Evolutionary conservation across 805 yeast genomes (phyloP).

Genomic region (Debaryomyces hansenii): DNA sequence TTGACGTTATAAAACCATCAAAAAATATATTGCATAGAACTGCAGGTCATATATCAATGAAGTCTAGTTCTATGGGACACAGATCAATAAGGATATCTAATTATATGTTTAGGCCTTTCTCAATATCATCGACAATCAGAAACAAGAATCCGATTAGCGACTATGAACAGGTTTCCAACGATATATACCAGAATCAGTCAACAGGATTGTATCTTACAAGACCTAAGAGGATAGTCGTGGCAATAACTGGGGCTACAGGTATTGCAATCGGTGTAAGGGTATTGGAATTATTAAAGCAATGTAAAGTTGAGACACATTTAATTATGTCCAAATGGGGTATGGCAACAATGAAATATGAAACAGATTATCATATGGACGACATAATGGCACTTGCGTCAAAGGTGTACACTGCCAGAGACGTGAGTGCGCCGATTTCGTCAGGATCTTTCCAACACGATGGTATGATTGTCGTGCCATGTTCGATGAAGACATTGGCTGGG

Average conservation of each 20-base stretch:
- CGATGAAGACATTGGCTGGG: slow-evolving; percentile 26
- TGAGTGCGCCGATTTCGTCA: slow-evolving; percentile 24
- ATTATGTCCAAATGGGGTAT: slow-evolving; percentile 27
- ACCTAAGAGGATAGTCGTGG: slow-evolving; percentile 21
- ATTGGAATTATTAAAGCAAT: slow-evolving; percentile 14
- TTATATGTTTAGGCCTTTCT: no score
- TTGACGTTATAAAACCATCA: no score
- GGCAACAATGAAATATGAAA: slow-evolving; percentile 26
- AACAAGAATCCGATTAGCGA: no score
- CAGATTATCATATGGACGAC: slow-evolving; percentile 17
- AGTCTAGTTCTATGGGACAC: no score
- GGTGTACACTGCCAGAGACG: slow-evolving; percentile 19
- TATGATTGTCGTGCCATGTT: slow-evolving; percentile 28
- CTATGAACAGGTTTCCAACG: no score
- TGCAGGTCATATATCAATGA: no score
- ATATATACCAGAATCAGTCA: no score
- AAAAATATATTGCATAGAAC: no score
- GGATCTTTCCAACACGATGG: slow-evolving; percentile 29
- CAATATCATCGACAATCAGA: no score
- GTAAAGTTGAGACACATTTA: slow-evolving; percentile 20
- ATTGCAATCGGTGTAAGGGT: slow-evolving; percentile 20
- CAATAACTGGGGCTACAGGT: slow-evolving; percentile 28
- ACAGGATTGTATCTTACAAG: slow-evolving; percentile 3
- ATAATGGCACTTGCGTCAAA: slow-evolving; percentile 14
- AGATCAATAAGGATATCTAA: no score